These are phyloP conservation scores for Plasmodium coatneyi DNA, from an alignment of 169 alveolate species.

Conservation along the genomic window DNA sequence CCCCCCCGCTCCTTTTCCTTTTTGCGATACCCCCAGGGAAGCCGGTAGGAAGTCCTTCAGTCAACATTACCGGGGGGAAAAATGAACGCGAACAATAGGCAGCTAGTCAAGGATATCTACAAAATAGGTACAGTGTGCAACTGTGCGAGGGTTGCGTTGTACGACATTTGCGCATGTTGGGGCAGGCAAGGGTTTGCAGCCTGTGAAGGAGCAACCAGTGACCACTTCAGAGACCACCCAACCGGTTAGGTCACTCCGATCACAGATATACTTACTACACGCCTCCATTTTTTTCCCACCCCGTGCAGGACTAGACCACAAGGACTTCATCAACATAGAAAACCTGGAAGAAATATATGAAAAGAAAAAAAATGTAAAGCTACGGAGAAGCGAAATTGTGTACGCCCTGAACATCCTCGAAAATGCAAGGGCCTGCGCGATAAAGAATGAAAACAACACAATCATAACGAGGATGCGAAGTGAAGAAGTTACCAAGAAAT, in stretches of 20 bases:
- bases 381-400: slow-evolving; percentile 71
- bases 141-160: not conserved
- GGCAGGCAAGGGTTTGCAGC: not conserved
- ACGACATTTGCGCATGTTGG: not conserved
- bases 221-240: not conserved
- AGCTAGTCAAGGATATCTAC: slow-evolving; percentile 60
- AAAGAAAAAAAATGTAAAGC: slow-evolving; percentile 50
- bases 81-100: slow-evolving; percentile 34
- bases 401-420: slow-evolving; percentile 78
- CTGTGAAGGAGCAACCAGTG: not conserved
- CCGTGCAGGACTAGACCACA: slow-evolving; percentile 42
- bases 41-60: not conserved
- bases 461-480: slow-evolving; percentile 83
- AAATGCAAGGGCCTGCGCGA: slow-evolving; percentile 79
- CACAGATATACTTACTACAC: not conserved
- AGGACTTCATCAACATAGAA: slow-evolving; percentile 52
- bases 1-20: not conserved
- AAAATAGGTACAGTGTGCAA: slow-evolving; percentile 34
- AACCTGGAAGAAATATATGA: slow-evolving; percentile 66
- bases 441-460: slow-evolving; percentile 77
- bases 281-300: not conserved
- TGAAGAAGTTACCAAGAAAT: slow-evolving; percentile 84
- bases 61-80: not conserved
- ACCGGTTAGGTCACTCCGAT: not conserved
- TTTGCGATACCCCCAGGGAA: not conserved